Conservation (phyloP, 1,284 basidiomycete species). For the Trichosporon inkin region DNA sequence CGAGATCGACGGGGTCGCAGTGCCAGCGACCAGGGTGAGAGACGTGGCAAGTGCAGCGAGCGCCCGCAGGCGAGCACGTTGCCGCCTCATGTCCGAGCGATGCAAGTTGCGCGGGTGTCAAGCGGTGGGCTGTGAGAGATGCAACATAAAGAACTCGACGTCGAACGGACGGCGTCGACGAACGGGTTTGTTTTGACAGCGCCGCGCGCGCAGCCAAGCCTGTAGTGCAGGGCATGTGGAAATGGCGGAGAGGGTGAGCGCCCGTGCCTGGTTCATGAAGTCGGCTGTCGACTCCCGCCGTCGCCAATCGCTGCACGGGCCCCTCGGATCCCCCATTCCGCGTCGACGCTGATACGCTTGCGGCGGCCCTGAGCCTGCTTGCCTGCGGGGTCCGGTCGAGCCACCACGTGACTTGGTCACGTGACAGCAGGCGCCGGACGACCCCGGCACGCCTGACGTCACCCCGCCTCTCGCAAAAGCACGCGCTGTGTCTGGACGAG, state of each 20-base stretch:
- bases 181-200: constrained; percentile 1
- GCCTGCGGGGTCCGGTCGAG: neutral
- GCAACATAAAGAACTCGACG: too few relatives aligned
- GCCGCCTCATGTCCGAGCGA: neutral
- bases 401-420: neutral
- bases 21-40: neutral
- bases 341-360: neutral
- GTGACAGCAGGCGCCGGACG: neutral
- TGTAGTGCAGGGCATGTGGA: constrained; percentile 2
- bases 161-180: neutral
- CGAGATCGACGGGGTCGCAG: neutral
- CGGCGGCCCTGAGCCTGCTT: neutral
- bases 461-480: neutral
- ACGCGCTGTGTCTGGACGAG: neutral
- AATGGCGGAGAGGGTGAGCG: constrained; percentile 5
- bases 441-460: constrained; percentile 1
- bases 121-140: neutral
- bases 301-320: neutral
- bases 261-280: constrained; percentile 3
- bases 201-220: neutral
- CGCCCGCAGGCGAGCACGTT: neutral
- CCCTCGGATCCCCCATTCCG: neutral
- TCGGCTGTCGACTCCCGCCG: neutral
- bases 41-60: neutral
- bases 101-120: too few relatives aligned